Conservation (phyloP, 306 rosid genomes). For the Sesbania bispinosa region DNA sequence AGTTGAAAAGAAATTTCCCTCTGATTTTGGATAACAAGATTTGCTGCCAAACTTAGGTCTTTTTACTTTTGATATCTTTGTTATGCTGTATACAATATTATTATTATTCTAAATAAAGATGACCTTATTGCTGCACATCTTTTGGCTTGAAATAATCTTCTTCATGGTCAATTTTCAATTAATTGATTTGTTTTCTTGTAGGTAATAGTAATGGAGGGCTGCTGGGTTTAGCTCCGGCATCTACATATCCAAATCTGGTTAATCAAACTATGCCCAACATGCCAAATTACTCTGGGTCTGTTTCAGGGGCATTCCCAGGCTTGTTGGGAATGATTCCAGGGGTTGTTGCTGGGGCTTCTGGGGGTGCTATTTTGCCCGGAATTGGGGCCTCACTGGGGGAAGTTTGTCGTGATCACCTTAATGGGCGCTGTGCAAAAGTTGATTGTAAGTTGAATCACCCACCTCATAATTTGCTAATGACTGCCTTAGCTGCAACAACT, state of each 20-base stretch:
- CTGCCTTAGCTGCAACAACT: conserved; percentile 95
- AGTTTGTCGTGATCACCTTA: conserved; percentile 92
- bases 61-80: not conserved
- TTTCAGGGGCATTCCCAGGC: conserved; percentile 97
- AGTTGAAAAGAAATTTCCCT: not conserved
- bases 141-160: conserved; percentile 8
- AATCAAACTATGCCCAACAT: conserved; percentile 99
- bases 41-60: not conserved
- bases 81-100: not conserved
- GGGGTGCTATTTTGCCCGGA: conserved; percentile 97
- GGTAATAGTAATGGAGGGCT: conserved; percentile 77
- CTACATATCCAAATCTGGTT: conserved; percentile 74
- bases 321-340: conserved; percentile 98
- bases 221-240: conserved; percentile 78
- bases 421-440: conserved; percentile 85
- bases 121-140: not conserved
- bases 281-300: conserved; percentile 98
- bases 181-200: conserved; percentile 36
- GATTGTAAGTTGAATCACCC: conserved; percentile 97
- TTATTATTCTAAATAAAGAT: not conserved
- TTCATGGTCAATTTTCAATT: not conserved
- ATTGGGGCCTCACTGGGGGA: conserved; percentile 95
- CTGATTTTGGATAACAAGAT: not conserved
- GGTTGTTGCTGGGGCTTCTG: conserved; percentile 83
- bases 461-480: conserved; percentile 91